phyloP scores from a whole-genome alignment of 495 filamentous ascomycete genomes.

The Tuber magnatum region DNA sequence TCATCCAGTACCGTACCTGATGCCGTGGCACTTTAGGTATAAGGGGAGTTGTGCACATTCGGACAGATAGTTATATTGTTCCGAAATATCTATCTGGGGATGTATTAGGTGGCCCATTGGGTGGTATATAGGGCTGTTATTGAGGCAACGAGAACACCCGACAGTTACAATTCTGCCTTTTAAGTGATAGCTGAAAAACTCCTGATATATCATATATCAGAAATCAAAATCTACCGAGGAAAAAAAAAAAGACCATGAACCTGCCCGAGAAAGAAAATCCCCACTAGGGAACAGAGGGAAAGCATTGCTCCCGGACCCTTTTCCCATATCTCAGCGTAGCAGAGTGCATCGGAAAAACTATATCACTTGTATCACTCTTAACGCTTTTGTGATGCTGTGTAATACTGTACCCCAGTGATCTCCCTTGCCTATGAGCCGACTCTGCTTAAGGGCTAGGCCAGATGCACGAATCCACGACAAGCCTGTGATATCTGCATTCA shows the following conservation, averaged over 20 bases:
- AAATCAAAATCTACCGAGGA: background rate
- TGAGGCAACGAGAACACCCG: background rate
- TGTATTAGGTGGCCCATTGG: background rate
- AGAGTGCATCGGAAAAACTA: background rate
- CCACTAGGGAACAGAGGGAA: background rate
- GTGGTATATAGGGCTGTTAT: background rate
- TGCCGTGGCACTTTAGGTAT: too few species aligned
- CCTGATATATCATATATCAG: background rate
- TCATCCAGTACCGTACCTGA: background rate
- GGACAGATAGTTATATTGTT: background rate
- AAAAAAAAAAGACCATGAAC: background rate
- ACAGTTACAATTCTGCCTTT: background rate
- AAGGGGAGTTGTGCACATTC: background rate
- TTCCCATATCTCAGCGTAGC: background rate
- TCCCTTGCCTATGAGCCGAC: background rate
- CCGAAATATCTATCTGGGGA: background rate
- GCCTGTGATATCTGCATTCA: background rate
- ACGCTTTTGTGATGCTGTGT: background rate
- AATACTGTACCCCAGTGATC: constrained; percentile 1
- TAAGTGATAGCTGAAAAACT: background rate
- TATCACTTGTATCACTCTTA: background rate
- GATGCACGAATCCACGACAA: background rate
- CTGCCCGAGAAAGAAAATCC: background rate
- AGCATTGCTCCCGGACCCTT: background rate
- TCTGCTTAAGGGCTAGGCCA: background rate